Conservation (phyloP, 2,329 filamentous ascomycete genomes). For the Penicillium hesseltinei region DNA sequence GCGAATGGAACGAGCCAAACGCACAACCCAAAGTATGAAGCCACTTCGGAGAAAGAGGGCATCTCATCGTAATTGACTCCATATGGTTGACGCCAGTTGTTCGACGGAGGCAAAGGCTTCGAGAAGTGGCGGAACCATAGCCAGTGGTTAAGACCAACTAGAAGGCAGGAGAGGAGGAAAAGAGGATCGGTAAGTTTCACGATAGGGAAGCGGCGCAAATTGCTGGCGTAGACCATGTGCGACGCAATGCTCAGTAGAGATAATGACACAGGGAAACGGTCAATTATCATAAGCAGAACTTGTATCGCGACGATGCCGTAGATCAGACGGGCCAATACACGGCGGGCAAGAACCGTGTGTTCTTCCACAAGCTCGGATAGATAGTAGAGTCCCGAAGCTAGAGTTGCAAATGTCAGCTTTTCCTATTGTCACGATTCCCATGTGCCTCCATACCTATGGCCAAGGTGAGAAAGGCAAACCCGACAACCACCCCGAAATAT, state of each 20-base stretch:
- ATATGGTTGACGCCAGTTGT: slow-evolving; percentile 39
- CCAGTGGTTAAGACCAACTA: slow-evolving; percentile 89
- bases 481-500: slow-evolving; percentile 80
- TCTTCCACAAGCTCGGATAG: slow-evolving; percentile 97
- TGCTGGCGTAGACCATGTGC: slow-evolving; percentile 83
- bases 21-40: slow-evolving; percentile 91
- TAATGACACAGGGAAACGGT: slow-evolving; percentile 77
- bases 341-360: slow-evolving; percentile 89
- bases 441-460: slow-evolving; percentile 67
- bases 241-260: slow-evolving; percentile 73
- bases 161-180: slow-evolving; percentile 77
- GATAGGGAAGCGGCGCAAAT: slow-evolving; percentile 71
- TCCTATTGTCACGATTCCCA: not conserved
- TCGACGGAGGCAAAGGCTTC: slow-evolving; percentile 51
- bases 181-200: slow-evolving; percentile 86
- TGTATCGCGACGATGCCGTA: slow-evolving; percentile 77
- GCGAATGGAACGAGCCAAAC: slow-evolving; percentile 97
- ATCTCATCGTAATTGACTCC: slow-evolving; percentile 49
- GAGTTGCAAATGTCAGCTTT: slow-evolving; percentile 14
- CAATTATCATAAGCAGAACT: slow-evolving; percentile 70
- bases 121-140: slow-evolving; percentile 96
- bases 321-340: slow-evolving; percentile 79
- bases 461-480: slow-evolving; percentile 90
- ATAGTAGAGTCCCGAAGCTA: slow-evolving; percentile 96
- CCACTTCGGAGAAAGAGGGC: slow-evolving; percentile 89